phyloP scores from a whole-genome alignment of 441 rosid species.

The Jatropha multifida region DNA sequence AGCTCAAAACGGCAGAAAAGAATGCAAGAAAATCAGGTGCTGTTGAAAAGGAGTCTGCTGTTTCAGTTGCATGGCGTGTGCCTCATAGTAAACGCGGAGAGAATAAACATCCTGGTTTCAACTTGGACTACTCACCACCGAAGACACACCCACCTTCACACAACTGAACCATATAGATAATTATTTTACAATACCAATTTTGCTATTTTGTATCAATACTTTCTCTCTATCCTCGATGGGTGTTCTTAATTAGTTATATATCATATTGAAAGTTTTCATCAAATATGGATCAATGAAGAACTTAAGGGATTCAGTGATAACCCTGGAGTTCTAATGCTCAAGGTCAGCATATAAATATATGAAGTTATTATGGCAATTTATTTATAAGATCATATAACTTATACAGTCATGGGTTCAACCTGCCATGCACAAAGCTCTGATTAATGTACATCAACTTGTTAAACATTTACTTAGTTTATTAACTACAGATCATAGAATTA shows the following conservation, averaged over 20 bases:
- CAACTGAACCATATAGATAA: constrained; percentile 32
- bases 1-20: neutral
- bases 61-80: constrained; percentile 55
- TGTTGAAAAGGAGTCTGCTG: constrained; percentile 24
- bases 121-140: constrained; percentile 73
- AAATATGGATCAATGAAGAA: neutral
- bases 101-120: constrained; percentile 51
- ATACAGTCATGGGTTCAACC: no score
- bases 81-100: constrained; percentile 42
- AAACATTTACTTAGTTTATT: no score
- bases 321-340: constrained; percentile 8
- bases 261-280: neutral
- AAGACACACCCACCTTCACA: constrained; percentile 88
- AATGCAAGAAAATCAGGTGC: constrained; percentile 21
- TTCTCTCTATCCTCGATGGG: neutral
- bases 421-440: no score
- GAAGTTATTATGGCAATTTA: no score
- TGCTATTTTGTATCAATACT: neutral
- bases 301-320: neutral
- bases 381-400: no score
- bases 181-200: neutral
- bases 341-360: neutral
- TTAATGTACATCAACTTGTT: no score
- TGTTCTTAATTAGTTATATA: neutral
- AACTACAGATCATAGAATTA: no score